These are phyloP conservation scores for Petunia axillaris DNA, from an alignment of 257 asterid species.

Conservation along the genomic window DNA sequence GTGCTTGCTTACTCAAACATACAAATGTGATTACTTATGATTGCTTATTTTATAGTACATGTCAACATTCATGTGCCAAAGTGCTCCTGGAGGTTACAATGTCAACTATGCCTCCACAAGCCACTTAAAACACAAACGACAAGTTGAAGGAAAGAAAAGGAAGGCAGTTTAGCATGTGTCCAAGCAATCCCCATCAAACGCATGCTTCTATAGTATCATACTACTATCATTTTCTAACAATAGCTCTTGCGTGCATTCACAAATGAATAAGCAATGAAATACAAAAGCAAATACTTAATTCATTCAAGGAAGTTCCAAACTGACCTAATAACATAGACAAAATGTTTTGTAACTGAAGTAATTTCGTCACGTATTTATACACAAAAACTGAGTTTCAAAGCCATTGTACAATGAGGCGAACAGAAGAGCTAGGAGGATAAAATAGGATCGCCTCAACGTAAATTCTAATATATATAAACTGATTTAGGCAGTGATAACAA, in stretches of 20 bases:
- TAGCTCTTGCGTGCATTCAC: constrained; percentile 9
- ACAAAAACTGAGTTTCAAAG: not conserved
- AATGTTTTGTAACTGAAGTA: not conserved
- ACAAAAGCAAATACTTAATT: not conserved
- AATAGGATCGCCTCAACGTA: not conserved
- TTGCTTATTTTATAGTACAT: constrained; percentile 4
- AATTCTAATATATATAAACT: not conserved
- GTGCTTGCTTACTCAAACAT: not conserved
- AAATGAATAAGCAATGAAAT: not conserved
- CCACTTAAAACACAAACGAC: not conserved
- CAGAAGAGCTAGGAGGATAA: not conserved
- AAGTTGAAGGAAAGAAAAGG: constrained; percentile 3
- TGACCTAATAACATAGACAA: not conserved
- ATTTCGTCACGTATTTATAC: constrained; percentile 20
- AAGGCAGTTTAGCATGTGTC: not conserved
- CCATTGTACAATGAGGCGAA: not conserved
- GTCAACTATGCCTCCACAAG: constrained; percentile 2
- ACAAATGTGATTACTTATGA: not conserved
- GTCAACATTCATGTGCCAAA: not conserved
- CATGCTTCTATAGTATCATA: not conserved
- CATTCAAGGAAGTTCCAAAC: constrained; percentile 18
- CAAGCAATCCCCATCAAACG: constrained; percentile 7
- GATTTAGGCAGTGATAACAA: not conserved
- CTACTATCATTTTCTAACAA: not conserved
- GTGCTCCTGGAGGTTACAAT: not conserved